Conservation (phyloP, 441 rosid species). For the Populus hybrid region DNA sequence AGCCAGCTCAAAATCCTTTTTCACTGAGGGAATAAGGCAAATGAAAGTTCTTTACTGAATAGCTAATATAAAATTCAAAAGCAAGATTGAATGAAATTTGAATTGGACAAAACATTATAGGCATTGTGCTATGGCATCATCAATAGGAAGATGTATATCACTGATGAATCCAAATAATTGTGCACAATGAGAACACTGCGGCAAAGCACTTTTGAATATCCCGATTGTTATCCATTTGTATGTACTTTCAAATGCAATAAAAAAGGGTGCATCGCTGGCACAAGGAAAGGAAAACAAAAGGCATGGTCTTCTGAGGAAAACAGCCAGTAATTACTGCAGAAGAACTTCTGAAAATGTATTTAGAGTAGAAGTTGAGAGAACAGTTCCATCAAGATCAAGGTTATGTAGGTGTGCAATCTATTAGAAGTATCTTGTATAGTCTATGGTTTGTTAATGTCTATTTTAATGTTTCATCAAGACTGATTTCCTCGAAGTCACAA, state of each 20-base stretch:
- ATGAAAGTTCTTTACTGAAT: slow-evolving; percentile 1
- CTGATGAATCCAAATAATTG: not conserved
- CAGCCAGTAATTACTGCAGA: not conserved
- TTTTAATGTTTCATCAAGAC: not conserved
- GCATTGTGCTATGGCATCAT: not conserved
- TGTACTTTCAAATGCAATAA: not conserved
- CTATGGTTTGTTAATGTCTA: not conserved
- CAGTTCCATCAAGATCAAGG: not conserved
- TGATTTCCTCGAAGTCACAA: not conserved
- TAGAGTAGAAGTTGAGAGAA: too few species aligned
- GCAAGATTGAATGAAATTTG: not conserved
- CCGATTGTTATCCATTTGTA: not conserved
- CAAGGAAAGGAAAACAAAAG: not conserved
- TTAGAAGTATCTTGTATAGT: not conserved
- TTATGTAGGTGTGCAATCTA: not conserved
- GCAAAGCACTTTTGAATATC: not conserved
- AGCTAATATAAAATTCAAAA: not conserved
- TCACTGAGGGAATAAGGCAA: slow-evolving; percentile 49
- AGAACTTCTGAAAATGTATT: not conserved
- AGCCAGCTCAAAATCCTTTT: slow-evolving; percentile 82
- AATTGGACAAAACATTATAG: not conserved
- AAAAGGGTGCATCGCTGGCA: not conserved
- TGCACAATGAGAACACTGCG: not conserved
- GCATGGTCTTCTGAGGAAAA: not conserved
- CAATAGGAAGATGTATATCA: not conserved